Evolutionary conservation across 1,139 yeast genomes (phyloP).

Genomic region (Kluyveromyces marxianus): DNA sequence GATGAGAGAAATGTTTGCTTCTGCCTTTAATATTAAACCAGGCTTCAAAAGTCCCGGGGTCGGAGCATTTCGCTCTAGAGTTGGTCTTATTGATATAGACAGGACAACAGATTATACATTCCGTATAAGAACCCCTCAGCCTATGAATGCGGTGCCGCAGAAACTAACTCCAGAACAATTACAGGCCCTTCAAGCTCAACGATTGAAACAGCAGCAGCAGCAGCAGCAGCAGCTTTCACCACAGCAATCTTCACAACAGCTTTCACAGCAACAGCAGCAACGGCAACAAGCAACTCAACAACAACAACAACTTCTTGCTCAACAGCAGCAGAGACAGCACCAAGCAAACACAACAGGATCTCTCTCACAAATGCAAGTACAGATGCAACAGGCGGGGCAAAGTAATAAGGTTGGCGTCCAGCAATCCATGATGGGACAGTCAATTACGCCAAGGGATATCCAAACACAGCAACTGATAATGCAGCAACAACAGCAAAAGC

Average conservation of each 20-base stretch:
- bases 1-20: constrained; percentile 76
- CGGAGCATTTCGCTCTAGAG: constrained; percentile 70
- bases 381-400: background rate
- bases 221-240: constrained; percentile 17
- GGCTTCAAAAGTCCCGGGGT: constrained; percentile 30
- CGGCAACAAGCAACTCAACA: constrained; percentile 34
- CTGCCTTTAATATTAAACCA: constrained; percentile 35
- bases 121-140: constrained; percentile 61
- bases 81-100: constrained; percentile 67
- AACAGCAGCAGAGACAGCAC: constrained; percentile 28
- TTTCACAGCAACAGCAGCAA: constrained; percentile 17
- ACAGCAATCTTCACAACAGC: constrained; percentile 11
- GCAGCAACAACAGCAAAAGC: constrained; percentile 30
- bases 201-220: constrained; percentile 31
- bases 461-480: constrained; percentile 5
- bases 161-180: constrained; percentile 41
- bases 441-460: constrained; percentile 6
- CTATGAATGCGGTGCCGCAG: constrained; percentile 18
- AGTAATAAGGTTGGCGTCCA: background rate
- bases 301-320: constrained; percentile 34
- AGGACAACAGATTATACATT: constrained; percentile 47
- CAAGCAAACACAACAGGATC: constrained; percentile 13
- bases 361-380: background rate
- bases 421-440: background rate
- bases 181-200: constrained; percentile 33